Percentiles rank a stretch among this genome's conserved stretches.
These are phyloP conservation scores for Ustulina deusta DNA, from an alignment of 2,329 filamentous ascomycete genomes.

Conservation along the genomic window DNA sequence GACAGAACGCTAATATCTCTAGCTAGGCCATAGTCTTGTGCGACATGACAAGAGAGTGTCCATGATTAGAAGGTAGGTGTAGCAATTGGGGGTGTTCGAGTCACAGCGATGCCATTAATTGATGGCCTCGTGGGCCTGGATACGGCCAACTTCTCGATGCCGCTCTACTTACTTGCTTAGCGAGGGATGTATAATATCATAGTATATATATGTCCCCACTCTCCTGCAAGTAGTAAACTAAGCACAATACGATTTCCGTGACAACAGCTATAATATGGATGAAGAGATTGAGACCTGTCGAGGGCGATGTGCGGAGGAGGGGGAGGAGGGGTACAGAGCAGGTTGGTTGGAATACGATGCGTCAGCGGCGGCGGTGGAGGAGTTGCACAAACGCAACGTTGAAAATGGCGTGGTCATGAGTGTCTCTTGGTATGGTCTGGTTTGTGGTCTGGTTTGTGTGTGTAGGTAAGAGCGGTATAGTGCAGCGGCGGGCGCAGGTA, in stretches of 20 bases:
- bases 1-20: not conserved
- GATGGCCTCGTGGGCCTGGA: not conserved
- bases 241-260: not conserved
- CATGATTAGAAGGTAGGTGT: not conserved
- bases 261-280: not conserved
- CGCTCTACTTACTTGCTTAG: no score
- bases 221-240: not conserved
- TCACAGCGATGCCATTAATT: not conserved
- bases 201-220: not conserved
- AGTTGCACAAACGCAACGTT: not conserved
- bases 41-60: not conserved
- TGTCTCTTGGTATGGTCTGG: not conserved
- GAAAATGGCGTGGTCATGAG: not conserved
- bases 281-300: not conserved
- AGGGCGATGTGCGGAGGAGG: not conserved
- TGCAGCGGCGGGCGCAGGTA: not conserved
- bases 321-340: not conserved
- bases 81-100: not conserved
- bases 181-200: not conserved
- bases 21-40: not conserved
- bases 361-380: not conserved
- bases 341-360: conserved; percentile 4
- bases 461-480: not conserved
- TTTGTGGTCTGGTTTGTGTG: not conserved
- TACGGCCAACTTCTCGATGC: not conserved